Evolutionary conservation across 73 alveolate species (phyloP).

Genomic region (Tetrahymena elliotti): DNA sequence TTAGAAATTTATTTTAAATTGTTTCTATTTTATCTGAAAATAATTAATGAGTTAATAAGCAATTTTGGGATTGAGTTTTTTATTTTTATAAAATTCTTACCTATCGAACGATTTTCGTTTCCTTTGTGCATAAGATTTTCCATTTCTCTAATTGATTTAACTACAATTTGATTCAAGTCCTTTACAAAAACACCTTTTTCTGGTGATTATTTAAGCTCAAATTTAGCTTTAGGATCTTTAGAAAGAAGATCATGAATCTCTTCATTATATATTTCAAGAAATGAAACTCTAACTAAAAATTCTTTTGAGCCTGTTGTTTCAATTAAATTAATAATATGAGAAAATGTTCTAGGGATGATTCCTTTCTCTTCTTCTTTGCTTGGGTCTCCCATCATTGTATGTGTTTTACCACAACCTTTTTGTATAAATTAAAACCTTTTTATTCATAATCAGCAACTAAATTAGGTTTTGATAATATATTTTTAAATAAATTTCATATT

Average conservation of each 20-base stretch:
- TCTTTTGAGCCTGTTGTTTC: constrained; percentile 70
- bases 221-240: constrained; percentile 47
- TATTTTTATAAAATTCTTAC: constrained; percentile 76
- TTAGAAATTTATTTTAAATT: too few species aligned
- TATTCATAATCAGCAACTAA: background rate
- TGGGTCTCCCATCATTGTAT: constrained; percentile 85
- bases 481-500: background rate
- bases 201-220: constrained; percentile 83
- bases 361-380: constrained; percentile 59
- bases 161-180: constrained; percentile 73
- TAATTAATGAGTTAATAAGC: too few species aligned
- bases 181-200: constrained; percentile 75
- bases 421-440: constrained; percentile 18
- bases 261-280: constrained; percentile 94
- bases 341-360: constrained; percentile 87
- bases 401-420: constrained; percentile 83
- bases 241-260: constrained; percentile 85
- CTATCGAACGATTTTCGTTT: constrained; percentile 72
- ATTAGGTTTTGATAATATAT: background rate
- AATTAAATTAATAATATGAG: constrained; percentile 69
- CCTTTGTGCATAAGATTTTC: constrained; percentile 78
- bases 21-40: too few species aligned
- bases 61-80: too few species aligned
- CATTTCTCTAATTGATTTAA: constrained; percentile 69
- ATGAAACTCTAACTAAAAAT: constrained; percentile 85